These are phyloP conservation scores for Pichia membranifaciens DNA, from an alignment of 805 yeast species.

Conservation along the genomic window DNA sequence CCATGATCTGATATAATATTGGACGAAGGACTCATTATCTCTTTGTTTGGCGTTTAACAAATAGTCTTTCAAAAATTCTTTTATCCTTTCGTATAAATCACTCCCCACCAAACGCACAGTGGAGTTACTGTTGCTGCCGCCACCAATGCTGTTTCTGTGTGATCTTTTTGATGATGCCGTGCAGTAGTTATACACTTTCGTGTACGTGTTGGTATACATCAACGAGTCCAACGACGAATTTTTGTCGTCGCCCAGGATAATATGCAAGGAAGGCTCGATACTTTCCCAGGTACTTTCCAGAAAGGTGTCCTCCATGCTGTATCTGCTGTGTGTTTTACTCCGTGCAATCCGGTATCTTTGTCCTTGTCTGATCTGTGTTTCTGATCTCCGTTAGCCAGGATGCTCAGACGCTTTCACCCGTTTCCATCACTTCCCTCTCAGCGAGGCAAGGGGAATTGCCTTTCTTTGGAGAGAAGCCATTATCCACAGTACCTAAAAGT, in stretches of 20 bases:
- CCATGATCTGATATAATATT: conserved; percentile 85
- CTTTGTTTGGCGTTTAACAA: conserved; percentile 44
- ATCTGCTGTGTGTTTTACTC: no score
- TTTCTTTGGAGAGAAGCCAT: no score
- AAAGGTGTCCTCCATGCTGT: conserved; percentile 19
- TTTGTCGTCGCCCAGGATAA: conserved; percentile 64
- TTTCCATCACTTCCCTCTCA: not conserved
- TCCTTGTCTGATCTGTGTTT: no score
- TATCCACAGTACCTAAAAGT: no score
- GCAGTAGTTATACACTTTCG: conserved; percentile 90
- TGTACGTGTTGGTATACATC: conserved; percentile 85
- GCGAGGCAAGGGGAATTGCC: conserved; percentile 4
- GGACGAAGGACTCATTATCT: conserved; percentile 62
- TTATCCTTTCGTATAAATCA: conserved; percentile 73
- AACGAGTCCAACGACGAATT: conserved; percentile 56
- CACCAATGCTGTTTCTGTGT: conserved; percentile 13
- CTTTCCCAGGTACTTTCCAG: conserved; percentile 56
- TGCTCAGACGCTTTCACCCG: no score
- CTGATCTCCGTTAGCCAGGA: not conserved
- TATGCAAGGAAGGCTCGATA: conserved; percentile 69
- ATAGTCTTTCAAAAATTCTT: conserved; percentile 58
- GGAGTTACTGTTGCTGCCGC: conserved; percentile 7
- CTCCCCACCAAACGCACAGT: conserved; percentile 63
- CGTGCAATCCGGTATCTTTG: no score
- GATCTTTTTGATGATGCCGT: conserved; percentile 61